These are phyloP conservation scores for Linnemannia zychae DNA, from an alignment of 192 early-diverging fungal species.

Conservation along the genomic window DNA sequence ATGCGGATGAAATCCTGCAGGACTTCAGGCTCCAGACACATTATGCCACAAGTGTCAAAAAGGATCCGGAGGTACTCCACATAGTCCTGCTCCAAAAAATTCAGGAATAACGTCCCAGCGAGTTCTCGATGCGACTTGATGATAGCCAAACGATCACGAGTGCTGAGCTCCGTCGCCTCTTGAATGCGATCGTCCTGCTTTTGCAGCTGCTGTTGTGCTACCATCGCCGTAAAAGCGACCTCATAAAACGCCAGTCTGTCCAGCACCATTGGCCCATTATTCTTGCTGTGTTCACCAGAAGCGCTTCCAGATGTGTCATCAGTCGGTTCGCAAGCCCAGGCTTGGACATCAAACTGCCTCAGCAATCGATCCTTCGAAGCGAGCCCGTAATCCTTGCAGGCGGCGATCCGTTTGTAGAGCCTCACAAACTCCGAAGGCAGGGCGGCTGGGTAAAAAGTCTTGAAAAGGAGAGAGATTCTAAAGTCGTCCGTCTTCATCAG, in stretches of 20 bases:
- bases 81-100: slow-evolving; percentile 47
- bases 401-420: slow-evolving; percentile 45
- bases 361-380: slow-evolving; percentile 40
- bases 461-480: slow-evolving; percentile 27
- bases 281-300: not conserved
- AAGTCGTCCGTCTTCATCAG: slow-evolving; percentile 50
- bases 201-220: slow-evolving; percentile 51
- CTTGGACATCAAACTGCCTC: slow-evolving; percentile 52
- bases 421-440: slow-evolving; percentile 43
- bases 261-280: slow-evolving; percentile 19
- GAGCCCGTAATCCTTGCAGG: slow-evolving; percentile 39
- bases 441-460: slow-evolving; percentile 50
- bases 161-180: slow-evolving; percentile 48
- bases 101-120: slow-evolving; percentile 40
- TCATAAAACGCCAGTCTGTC: slow-evolving; percentile 44
- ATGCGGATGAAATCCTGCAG: slow-evolving; percentile 50
- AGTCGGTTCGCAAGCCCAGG: slow-evolving; percentile 28
- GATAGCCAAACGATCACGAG: slow-evolving; percentile 43
- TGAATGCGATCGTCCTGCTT: slow-evolving; percentile 43
- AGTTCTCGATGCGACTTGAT: slow-evolving; percentile 53
- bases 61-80: slow-evolving; percentile 47
- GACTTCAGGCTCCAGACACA: slow-evolving; percentile 50
- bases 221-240: slow-evolving; percentile 49
- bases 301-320: not conserved
- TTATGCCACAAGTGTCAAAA: slow-evolving; percentile 49